Base-by-base conservation (phyloP, 495 filamentous ascomycete species). In the Emericellopsis terricola region DNA sequence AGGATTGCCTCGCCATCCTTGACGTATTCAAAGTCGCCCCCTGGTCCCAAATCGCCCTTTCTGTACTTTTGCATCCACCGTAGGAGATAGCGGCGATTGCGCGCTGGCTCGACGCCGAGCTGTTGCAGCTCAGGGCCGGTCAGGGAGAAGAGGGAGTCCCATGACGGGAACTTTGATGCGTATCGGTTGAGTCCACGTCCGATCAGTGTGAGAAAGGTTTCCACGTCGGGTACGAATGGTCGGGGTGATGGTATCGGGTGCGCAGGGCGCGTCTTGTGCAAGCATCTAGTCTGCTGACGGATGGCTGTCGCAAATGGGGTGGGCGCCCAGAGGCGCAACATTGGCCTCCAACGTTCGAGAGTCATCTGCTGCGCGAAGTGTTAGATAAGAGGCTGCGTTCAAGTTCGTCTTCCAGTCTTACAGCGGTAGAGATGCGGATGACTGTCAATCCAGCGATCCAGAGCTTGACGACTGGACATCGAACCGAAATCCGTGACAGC, bases 161-260 rank as follows among this genome's bases (percentile, higher is more conserved):
- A 97, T 19, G 76, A 75, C 3, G 77, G 71, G 40, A 97, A 77
- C 50, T 96, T 82, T 48, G 73, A 56, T 8, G 75, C 70, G 55
- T 94, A 81, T 42, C 79, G 69, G 33, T 65, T 69, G 43, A 92
- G 70, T 42, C 73, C 71, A 38, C 89, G 89, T 47, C 89, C 89
- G 57, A 97, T 97, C 19, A 92, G 55, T 4, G 68, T 79, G 38
- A 97, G 80, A 60, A 97, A 96, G 32, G 85, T 94, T 38, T 65
- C 38, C 34, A 79, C 69, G 47, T 97, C 78, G 8, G 89, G 89
- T 31, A 94, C 73, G 46, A 87, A 83, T 8, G 79, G 76, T 7
- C 77, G 94, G 3, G 82, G 73, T 7, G 57, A 36, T 2, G 87
- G 87, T 31, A 87, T 59, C 15, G 48, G 38, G 9, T 57, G 57